These are phyloP conservation scores for Coelastrella sp. DNA, from an alignment of 139 green algal genomes.

Conservation along the genomic window DNA sequence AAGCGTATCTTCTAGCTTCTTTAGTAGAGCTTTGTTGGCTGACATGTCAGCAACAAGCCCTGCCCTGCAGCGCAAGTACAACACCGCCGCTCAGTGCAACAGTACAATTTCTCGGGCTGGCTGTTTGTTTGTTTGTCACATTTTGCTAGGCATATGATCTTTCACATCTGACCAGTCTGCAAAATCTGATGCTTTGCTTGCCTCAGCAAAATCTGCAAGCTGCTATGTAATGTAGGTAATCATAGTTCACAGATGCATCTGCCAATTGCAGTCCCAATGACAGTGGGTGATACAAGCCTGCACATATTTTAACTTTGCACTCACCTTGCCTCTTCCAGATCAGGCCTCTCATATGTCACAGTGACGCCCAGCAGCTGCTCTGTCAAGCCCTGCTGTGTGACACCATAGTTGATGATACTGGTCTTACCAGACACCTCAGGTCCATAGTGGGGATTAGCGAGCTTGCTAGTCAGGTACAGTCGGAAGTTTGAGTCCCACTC, in stretches of 20 bases:
- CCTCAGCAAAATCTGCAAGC: too few species aligned
- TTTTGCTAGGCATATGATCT: too few species aligned
- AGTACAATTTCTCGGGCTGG: too few species aligned
- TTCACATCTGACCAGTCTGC: too few species aligned
- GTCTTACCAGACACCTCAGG: constrained; percentile 90
- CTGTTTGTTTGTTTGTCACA: too few species aligned
- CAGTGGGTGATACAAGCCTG: not conserved
- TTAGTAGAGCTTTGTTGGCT: constrained; percentile 89
- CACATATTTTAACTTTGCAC: not conserved
- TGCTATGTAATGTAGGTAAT: too few species aligned
- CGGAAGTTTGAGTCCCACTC: constrained; percentile 76
- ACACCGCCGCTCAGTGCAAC: too few species aligned
- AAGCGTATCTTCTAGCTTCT: constrained; percentile 85
- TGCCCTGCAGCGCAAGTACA: not conserved
- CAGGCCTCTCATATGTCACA: constrained; percentile 89
- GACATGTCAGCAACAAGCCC: constrained; percentile 51
- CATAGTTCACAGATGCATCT: too few species aligned
- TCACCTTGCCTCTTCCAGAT: constrained; percentile 72
- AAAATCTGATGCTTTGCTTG: too few species aligned
- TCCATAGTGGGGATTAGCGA: constrained; percentile 87
- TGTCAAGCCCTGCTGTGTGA: constrained; percentile 83
- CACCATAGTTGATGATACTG: constrained; percentile 90
- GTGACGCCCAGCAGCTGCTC: constrained; percentile 89
- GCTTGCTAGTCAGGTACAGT: constrained; percentile 91
- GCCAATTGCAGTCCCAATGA: not conserved